A percentile compares a stretch with the other conserved stretches of the same genome.
Evolutionary conservation across 148 eudicot genomes (phyloP).

Genomic region (Oxyria digyna): DNA sequence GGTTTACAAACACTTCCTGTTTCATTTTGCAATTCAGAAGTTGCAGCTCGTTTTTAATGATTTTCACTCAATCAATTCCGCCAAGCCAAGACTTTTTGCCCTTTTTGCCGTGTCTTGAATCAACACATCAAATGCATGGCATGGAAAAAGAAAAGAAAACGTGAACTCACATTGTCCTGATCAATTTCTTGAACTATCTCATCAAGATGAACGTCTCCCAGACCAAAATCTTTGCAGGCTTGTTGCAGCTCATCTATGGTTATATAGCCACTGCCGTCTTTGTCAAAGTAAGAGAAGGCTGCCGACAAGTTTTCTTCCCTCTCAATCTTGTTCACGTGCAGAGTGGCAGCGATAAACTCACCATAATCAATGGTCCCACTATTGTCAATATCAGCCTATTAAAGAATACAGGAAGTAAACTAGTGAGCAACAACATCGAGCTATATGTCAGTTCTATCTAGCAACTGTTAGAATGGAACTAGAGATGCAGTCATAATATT

Average conservation of each 20-base stretch:
- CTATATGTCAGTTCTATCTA: neutral
- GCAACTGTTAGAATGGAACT: neutral
- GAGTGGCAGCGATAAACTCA: slow-evolving; percentile 37
- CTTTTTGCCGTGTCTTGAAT: neutral
- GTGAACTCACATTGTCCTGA: slow-evolving; percentile 27
- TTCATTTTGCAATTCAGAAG: neutral
- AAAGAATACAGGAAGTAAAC: neutral
- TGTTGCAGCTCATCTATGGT: slow-evolving; percentile 31
- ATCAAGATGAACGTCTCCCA: slow-evolving; percentile 30
- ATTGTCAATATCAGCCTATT: slow-evolving; percentile 39
- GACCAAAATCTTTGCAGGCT: slow-evolving; percentile 34
- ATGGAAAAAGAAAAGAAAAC: neutral
- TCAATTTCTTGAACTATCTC: slow-evolving; percentile 29
- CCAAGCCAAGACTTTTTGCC: neutral
- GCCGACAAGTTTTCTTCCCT: slow-evolving; percentile 34
- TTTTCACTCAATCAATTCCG: neutral
- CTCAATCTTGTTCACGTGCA: slow-evolving; percentile 39
- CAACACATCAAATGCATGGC: neutral
- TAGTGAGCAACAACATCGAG: neutral
- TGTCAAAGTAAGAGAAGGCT: slow-evolving; percentile 33
- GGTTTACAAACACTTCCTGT: neutral
- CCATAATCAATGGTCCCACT: slow-evolving; percentile 36
- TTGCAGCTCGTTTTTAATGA: neutral
- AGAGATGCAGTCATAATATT: neutral
- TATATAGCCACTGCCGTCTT: slow-evolving; percentile 33